A percentile compares a stretch with the other conserved stretches of the same genome.
Conservation (phyloP, 176 grass and related monocot genomes). For the Aegilops bicornis region DNA sequence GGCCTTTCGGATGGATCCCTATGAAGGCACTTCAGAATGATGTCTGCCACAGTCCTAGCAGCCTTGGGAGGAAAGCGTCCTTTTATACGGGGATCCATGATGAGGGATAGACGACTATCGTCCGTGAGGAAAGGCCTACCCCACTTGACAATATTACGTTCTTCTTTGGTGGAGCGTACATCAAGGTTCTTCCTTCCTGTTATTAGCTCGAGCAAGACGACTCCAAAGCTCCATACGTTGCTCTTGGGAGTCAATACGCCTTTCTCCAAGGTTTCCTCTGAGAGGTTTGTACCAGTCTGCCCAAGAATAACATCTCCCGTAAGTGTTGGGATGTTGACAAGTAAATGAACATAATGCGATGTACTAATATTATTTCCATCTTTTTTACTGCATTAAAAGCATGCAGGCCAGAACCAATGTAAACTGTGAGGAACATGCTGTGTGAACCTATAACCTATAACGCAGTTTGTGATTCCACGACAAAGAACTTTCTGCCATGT, state of each 20-base stretch:
- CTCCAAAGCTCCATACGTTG: slow-evolving; percentile 95
- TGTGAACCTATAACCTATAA: neutral
- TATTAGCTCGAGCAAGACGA: slow-evolving; percentile 92
- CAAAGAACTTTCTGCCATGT: neutral
- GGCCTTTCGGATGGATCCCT: slow-evolving; percentile 88
- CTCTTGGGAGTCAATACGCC: slow-evolving; percentile 91
- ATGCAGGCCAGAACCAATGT: neutral
- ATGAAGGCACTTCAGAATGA: slow-evolving; percentile 77
- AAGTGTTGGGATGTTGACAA: slow-evolving; percentile 3
- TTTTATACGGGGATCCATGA: slow-evolving; percentile 92
- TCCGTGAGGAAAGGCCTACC: slow-evolving; percentile 83
- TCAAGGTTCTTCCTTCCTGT: slow-evolving; percentile 92
- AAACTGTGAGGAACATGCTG: neutral
- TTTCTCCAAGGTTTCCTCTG: slow-evolving; percentile 94
- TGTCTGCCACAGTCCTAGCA: slow-evolving; percentile 71
- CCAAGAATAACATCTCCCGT: slow-evolving; percentile 28
- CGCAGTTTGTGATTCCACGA: neutral
- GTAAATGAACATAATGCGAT: neutral
- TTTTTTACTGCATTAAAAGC: neutral
- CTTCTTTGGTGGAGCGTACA: slow-evolving; percentile 63
- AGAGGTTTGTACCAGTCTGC: slow-evolving; percentile 70
- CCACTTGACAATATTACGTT: slow-evolving; percentile 88
- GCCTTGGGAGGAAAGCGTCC: slow-evolving; percentile 90
- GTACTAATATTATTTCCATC: neutral
- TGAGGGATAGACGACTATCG: slow-evolving; percentile 87